phyloP scores from a whole-genome alignment of 2,329 filamentous ascomycete genomes.

The Aureobasidium sp. region DNA sequence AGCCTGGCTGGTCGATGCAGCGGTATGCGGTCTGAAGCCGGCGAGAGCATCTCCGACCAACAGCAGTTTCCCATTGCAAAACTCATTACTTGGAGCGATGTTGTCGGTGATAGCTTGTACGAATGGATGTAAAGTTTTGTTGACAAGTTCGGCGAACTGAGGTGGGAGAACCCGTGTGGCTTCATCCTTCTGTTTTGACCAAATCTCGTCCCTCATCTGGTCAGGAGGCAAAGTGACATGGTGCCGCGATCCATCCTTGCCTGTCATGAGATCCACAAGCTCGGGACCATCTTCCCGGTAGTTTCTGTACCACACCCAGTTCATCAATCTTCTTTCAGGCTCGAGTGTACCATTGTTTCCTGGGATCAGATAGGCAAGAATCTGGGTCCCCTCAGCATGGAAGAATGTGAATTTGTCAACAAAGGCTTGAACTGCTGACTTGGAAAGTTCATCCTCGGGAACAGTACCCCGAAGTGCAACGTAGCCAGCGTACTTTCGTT shows the following conservation, averaged over 20 bases:
- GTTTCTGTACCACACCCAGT: slow-evolving; percentile 45
- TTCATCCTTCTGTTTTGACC: slow-evolving; percentile 32
- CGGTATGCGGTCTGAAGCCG: slow-evolving; percentile 42
- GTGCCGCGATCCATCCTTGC: slow-evolving; percentile 35
- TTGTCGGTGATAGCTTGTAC: slow-evolving; percentile 42
- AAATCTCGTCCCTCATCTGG: slow-evolving; percentile 33
- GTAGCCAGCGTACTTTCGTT: slow-evolving; percentile 29
- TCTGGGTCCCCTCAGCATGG: slow-evolving; percentile 32
- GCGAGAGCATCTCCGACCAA: slow-evolving; percentile 44
- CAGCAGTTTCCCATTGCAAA: slow-evolving; percentile 37
- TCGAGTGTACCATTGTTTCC: slow-evolving; percentile 35
- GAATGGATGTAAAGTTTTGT: slow-evolving; percentile 37
- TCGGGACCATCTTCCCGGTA: slow-evolving; percentile 34
- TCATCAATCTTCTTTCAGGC: slow-evolving; percentile 38
- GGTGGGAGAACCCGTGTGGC: slow-evolving; percentile 31
- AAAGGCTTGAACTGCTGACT: slow-evolving; percentile 27
- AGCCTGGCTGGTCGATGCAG: slow-evolving; percentile 42
- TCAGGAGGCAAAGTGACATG: slow-evolving; percentile 40
- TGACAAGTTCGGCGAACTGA: slow-evolving; percentile 38
- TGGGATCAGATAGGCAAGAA: slow-evolving; percentile 41
- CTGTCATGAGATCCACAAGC: slow-evolving; percentile 40
- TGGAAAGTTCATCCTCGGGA: slow-evolving; percentile 31
- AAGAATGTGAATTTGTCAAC: slow-evolving; percentile 37
- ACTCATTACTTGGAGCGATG: slow-evolving; percentile 32
- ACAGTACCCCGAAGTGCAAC: slow-evolving; percentile 29